Base-by-base conservation (phyloP, 1,284 basidiomycete species). In the Malassezia cuniculi region DNA sequence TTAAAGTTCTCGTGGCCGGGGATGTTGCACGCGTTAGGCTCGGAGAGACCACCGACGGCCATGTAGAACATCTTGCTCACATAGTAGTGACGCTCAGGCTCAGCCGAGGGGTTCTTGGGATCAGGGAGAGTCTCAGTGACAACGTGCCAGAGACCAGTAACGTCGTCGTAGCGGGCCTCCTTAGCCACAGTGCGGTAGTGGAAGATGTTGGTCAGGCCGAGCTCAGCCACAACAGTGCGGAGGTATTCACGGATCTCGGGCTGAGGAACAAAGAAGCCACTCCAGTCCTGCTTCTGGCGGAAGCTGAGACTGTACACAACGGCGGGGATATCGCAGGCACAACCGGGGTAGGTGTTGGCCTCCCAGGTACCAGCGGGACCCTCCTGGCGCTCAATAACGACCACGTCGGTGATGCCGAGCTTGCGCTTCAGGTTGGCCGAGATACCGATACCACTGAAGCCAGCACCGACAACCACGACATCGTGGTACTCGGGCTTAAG, bases 271-370 rank as follows among this genome's bases (percentile, higher is more conserved):
- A 50, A 65, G 37, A 62, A 57, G 12, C 49, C 46, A 15, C 50
- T 47, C 62, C 62, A 66, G 43, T 64, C 48, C 14, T 37, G 40
- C 38, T 58, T 60, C 41, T 59, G 58, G n/a, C 43, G 47, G 31
- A 66, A 66, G 8, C 54, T 57, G 32, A 52, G 61, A 14, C 55
- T 59, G 50, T 66, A 66, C 35, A 66, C 54, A n/a, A 58, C 47
- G 1, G 56, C 54, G 5, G 63, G 63, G 4, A 66, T 55, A 27
- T 64, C 62, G 32, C 59, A 62, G 0, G 53, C 61, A 27, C 50
- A 52, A 10, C 55, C 57, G 0, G 63, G 63, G 35, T 66, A 60
- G 10, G 47, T 43, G 41, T 60, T 60, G 34, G 45, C 45, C 17
- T 54, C 52, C 58, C 58, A 60, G 0, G 55, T 58, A 4, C 56